Evolutionary conservation across 208 protist species (phyloP), one percentile per base, ranked within the genome.

Genomic region (Trypanosoma avium): DNA sequence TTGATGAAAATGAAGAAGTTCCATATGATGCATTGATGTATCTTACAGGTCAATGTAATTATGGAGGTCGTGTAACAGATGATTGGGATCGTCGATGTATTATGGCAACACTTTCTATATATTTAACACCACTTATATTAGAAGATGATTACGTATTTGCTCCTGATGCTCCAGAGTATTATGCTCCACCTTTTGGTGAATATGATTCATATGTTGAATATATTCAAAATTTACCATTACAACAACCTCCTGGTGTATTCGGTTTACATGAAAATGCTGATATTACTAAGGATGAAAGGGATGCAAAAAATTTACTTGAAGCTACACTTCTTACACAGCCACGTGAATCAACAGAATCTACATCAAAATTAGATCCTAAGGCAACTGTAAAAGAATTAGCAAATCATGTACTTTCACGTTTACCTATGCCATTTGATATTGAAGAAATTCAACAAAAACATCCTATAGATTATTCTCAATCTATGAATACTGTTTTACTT

Each of bases 401-500:
- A 30, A 70, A 62, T 36, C 83, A 97, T 42, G 92, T 99, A 22
- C 68, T 95, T 27, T 68, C 67, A 17, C 86, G 90, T 15, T 71
- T 98, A n/a, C 94, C 95, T 3, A 42, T 61, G 13, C 77, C 89
- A 1, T 98, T 98, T 55, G 88, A 97, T 63, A 77, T 97, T n/a
- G 94, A 98, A 70, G 81, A 79, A 15, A 86, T 97, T 35, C 70
- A 92, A 48, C 35, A 73, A 59, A 76, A 77, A 53, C 92, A 97
- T 67, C 93, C 94, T 4, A 93, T 97, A 54, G 53, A 82, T 35
- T 98, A 98, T 75, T 73, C 82, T 22, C 94, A 98, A 75, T 95
- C 86, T 29, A 98, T 98, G 97, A 98, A 98, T 81, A 98, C 94
- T 7, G 97, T 98, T 29, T 79, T 98, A 27, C 68, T 97, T 47